Conservation (phyloP, 805 yeast species). For the Ascoidea tarda region DNA sequence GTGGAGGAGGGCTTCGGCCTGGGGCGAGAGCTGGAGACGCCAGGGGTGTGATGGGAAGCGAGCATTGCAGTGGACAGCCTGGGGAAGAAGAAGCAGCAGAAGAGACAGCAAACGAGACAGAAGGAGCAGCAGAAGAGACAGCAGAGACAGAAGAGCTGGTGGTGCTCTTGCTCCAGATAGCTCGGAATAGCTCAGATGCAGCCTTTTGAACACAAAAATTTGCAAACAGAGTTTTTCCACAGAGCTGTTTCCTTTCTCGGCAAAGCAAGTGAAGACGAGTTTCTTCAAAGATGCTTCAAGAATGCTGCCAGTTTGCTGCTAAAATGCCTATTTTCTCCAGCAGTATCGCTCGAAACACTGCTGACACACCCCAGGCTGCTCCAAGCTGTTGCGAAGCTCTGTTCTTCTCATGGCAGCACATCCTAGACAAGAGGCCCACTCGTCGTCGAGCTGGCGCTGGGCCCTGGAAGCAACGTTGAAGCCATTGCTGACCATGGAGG, state of each 20-base stretch:
- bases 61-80: background rate
- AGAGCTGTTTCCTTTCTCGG: no score
- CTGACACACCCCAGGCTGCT: constrained; percentile 52
- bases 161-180: background rate
- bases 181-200: no score
- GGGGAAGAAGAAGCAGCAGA: background rate
- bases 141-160: background rate
- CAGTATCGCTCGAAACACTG: constrained; percentile 62
- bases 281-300: no score
- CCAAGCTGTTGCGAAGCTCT: constrained; percentile 48
- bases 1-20: no score
- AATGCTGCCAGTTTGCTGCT: no score
- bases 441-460: constrained; percentile 51
- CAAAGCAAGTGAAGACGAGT: no score
- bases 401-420: constrained; percentile 76
- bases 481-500: constrained; percentile 55
- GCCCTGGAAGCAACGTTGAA: constrained; percentile 54
- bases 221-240: no score
- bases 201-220: no score
- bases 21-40: background rate
- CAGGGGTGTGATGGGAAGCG: background rate
- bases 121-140: background rate
- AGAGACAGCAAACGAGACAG: background rate
- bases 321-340: constrained; percentile 25
- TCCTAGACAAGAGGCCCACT: constrained; percentile 63